phyloP scores from a whole-genome alignment of 2,329 filamentous ascomycete genomes.

The Fusarium anguioides region DNA sequence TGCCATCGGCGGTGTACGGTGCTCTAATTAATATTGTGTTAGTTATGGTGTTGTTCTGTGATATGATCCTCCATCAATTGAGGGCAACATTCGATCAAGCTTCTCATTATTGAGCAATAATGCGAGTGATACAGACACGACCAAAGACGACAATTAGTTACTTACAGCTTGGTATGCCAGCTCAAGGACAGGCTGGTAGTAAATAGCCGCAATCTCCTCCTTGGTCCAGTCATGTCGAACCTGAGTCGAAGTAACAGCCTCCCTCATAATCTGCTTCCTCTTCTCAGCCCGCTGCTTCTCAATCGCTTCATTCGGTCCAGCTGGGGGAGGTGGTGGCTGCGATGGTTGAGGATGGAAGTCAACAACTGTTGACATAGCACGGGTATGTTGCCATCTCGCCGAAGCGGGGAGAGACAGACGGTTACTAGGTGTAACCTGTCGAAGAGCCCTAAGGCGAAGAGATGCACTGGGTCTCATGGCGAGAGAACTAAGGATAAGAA shows the following conservation, averaged over 20 bases:
- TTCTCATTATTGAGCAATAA: not conserved
- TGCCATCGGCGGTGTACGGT: conserved; percentile 87
- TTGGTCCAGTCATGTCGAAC: conserved; percentile 82
- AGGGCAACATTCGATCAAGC: not conserved
- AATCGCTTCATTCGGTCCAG: conserved; percentile 30
- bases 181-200: conserved; percentile 84
- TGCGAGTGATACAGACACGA: not conserved
- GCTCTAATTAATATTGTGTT: conserved; percentile 61
- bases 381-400: conserved; percentile 37
- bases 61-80: conserved; percentile 5
- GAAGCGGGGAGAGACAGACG: conserved; percentile 31
- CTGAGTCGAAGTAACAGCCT: conserved; percentile 68
- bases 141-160: not conserved
- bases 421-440: conserved; percentile 16
- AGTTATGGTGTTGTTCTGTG: conserved; percentile 19
- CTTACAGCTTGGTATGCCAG: conserved; percentile 78
- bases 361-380: conserved; percentile 44
- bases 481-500: not conserved
- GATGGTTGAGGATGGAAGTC: conserved; percentile 39
- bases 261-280: conserved; percentile 52
- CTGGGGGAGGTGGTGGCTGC: conserved; percentile 39
- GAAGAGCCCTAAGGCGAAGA: conserved; percentile 35
- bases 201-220: conserved; percentile 84
- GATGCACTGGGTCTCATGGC: conserved; percentile 34
- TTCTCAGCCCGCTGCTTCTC: conserved; percentile 42